A percentile compares a stretch with the other conserved stretches of the same genome.
phyloP scores from a whole-genome alignment of 176 grass and related monocot species.

The Triticum aestivum region IWGSC_CS_RefSeq_v2.1 NC_057795.1:655454397-655454896 shows the following conservation, averaged over 20 bases:
- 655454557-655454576: not conserved
- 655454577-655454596: too few relatives aligned
- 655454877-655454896: not conserved
- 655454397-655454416: not conserved
- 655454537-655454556: not conserved
- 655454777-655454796: not conserved
- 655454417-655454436: not conserved
- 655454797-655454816: not conserved
- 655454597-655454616: not conserved
- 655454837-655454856: not conserved
- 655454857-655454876: not conserved
- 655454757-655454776: not conserved
- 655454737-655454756: not conserved
- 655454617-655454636: not conserved
- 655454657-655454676: not conserved
- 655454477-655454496: not conserved
- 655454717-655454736: too few relatives aligned
- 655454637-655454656: not conserved
- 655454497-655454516: not conserved
- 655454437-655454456: too few relatives aligned
- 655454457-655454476: not conserved
- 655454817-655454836: not conserved
- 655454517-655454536: not conserved
- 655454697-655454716: too few relatives aligned
- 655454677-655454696: not conserved